Conservation (phyloP, 1,284 basidiomycete genomes). For the Ganoderma lingzhi region DNA sequence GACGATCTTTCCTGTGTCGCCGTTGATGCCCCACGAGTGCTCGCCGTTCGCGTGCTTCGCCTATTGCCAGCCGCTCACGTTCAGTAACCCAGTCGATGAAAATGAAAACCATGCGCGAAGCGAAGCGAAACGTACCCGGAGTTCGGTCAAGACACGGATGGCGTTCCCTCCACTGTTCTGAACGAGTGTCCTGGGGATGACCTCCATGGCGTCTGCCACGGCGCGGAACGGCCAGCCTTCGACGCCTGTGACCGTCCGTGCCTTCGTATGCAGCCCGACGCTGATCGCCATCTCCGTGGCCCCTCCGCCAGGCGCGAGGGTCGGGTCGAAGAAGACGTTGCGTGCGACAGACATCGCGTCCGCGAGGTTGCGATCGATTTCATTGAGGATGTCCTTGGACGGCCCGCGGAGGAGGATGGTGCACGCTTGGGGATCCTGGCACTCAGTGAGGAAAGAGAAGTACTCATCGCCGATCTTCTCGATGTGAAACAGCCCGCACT, state of each 20-base stretch:
- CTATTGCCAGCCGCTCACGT: constrained; percentile 45
- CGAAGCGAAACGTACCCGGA: constrained; percentile 59
- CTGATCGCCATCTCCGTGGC: constrained; percentile 99
- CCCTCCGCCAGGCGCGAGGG: constrained; percentile 92
- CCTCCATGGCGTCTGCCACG: constrained; percentile 96
- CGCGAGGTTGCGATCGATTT: constrained; percentile 97
- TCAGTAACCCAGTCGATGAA: background rate
- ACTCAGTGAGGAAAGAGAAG: constrained; percentile 96
- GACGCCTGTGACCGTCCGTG: constrained; percentile 82
- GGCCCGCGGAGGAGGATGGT: constrained; percentile 98
- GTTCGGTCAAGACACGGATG: constrained; percentile 91
- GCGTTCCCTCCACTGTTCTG: constrained; percentile 97
- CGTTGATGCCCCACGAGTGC: constrained; percentile 92
- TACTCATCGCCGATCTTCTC: constrained; percentile 99
- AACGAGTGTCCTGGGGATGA: constrained; percentile 94
- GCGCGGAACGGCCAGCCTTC: constrained; percentile 93
- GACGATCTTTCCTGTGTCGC: constrained; percentile 93
- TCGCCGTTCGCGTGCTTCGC: constrained; percentile 96
- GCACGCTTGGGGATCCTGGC: constrained; percentile 95
- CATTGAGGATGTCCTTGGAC: constrained; percentile 97
- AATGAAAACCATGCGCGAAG: background rate
- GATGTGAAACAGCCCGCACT: constrained; percentile 95
- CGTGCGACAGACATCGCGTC: constrained; percentile 98
- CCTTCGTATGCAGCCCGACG: constrained; percentile 88
- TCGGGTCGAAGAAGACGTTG: constrained; percentile 96